These are phyloP conservation scores for Trypanosomatidae sp. DNA, from an alignment of 208 protist species.

Conservation along the genomic window DNA sequence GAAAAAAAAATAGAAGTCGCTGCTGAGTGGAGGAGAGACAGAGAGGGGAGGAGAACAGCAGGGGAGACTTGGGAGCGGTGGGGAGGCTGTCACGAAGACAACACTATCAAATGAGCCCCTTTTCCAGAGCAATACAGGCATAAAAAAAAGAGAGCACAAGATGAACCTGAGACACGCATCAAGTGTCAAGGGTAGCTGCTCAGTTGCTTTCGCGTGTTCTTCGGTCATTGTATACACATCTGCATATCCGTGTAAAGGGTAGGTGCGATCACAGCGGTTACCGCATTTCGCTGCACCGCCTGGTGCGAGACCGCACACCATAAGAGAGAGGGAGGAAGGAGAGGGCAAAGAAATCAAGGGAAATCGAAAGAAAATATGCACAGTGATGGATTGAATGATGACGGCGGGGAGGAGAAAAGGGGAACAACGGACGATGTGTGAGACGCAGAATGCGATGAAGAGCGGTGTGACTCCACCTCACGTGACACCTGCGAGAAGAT, in stretches of 20 bases:
- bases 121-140: neutral
- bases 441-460: neutral
- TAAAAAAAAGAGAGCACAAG: neutral
- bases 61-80: neutral
- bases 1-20: neutral
- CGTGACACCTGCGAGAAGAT: neutral
- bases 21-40: neutral
- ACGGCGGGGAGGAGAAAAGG: neutral
- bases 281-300: neutral
- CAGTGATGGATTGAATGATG: neutral
- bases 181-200: neutral
- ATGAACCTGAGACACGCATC: neutral
- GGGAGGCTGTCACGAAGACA: neutral
- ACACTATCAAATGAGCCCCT: neutral
- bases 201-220: neutral
- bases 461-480: neutral
- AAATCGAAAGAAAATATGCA: slow-evolving; percentile 2
- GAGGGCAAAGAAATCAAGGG: neutral
- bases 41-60: neutral
- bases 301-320: neutral
- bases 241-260: neutral
- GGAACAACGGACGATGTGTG: neutral
- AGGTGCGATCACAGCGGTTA: neutral
- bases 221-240: neutral
- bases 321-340: neutral